Evolutionary conservation across 1,284 basidiomycete genomes (phyloP).

Genomic region (Mycosarcoma maydis): DNA sequence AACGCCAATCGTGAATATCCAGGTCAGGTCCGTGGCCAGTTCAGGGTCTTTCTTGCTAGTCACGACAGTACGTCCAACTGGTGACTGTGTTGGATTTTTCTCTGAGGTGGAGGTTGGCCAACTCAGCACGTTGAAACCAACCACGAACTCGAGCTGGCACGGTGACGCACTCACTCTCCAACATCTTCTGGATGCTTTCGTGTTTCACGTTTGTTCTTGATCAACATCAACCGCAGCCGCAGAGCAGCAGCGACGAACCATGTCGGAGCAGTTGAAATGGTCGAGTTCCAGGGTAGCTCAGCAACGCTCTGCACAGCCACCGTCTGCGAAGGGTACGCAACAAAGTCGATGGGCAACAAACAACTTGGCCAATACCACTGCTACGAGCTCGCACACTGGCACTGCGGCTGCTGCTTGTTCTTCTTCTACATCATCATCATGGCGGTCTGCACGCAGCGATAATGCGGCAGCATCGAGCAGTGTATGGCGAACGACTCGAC

Average conservation of each 20-base stretch:
- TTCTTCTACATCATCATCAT: slow-evolving; percentile 6
- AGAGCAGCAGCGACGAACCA: neutral
- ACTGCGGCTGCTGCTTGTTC: too few species aligned
- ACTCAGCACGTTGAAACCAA: too few species aligned
- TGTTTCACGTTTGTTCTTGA: neutral
- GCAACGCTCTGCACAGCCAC: neutral
- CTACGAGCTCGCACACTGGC: neutral
- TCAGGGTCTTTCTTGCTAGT: too few species aligned
- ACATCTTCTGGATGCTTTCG: too few species aligned
- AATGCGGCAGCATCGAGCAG: neutral
- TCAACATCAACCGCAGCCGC: neutral
- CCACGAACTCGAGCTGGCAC: too few species aligned
- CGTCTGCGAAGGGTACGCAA: slow-evolving; percentile 8
- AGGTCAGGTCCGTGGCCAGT: too few species aligned
- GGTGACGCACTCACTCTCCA: too few species aligned
- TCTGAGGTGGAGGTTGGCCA: too few species aligned
- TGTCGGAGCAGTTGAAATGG: slow-evolving; percentile 23
- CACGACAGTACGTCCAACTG: too few species aligned
- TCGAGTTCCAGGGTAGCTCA: slow-evolving; percentile 19
- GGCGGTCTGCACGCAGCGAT: slow-evolving; percentile 6
- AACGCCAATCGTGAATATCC: neutral
- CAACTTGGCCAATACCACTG: neutral
- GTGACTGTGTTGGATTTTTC: neutral
- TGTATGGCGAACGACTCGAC: neutral
- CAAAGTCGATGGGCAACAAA: slow-evolving; percentile 34